A percentile compares a stretch with the other conserved stretches of the same genome.
These are phyloP conservation scores for Lipomyces sp. DNA, from an alignment of 805 yeast genomes.

Conservation along the genomic window DNA sequence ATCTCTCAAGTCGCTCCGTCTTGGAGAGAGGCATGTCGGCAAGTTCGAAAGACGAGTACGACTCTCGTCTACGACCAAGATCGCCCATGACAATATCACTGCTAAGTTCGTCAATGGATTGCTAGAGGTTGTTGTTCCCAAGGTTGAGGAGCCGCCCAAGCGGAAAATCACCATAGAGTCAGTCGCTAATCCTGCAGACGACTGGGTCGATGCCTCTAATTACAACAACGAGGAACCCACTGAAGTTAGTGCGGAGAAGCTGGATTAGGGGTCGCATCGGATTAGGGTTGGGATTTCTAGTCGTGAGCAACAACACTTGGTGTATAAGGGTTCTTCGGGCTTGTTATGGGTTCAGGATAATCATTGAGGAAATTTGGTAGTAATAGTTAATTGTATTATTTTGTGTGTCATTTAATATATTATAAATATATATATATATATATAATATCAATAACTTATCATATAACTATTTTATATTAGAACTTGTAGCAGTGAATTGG, in stretches of 20 bases:
- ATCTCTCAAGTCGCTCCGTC: slow-evolving; percentile 40
- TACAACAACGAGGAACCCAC: not conserved
- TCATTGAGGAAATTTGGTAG: not conserved
- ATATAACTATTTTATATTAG: no score
- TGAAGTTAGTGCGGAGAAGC: slow-evolving; percentile 24
- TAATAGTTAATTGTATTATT: not conserved
- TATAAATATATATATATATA: no score
- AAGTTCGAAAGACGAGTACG: slow-evolving; percentile 52
- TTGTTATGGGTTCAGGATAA: no score
- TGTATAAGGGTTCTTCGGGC: not conserved
- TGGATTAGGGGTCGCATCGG: slow-evolving; percentile 12
- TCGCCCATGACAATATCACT: slow-evolving; percentile 53
- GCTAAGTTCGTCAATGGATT: slow-evolving; percentile 56
- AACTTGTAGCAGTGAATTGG: no score
- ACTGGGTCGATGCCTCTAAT: slow-evolving; percentile 33
- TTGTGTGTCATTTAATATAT: no score
- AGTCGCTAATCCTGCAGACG: slow-evolving; percentile 25
- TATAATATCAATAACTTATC: no score
- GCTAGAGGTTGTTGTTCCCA: slow-evolving; percentile 52
- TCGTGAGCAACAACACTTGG: not conserved
- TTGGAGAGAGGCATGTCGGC: slow-evolving; percentile 49
- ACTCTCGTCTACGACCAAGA: slow-evolving; percentile 48
- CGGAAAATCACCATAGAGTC: slow-evolving; percentile 33
- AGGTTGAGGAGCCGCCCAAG: slow-evolving; percentile 36
- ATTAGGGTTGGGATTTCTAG: not conserved